phyloP scores from a whole-genome alignment of 73 alveolate genomes.

The Tetrahymena borealis region DNA sequence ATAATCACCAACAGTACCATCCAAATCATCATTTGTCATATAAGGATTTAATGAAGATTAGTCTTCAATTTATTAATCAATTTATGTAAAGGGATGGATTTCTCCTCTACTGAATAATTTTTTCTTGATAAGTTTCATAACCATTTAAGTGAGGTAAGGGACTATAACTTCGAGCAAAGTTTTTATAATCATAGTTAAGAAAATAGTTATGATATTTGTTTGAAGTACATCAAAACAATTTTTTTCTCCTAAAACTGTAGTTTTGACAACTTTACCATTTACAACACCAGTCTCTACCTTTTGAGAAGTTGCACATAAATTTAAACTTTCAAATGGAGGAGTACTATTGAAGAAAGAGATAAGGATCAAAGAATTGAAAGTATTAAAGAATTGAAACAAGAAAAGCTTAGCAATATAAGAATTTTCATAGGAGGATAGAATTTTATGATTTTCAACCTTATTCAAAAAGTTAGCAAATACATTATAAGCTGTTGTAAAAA shows the following conservation, averaged over 20 bases:
- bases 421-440: constrained; percentile 29
- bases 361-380: background rate
- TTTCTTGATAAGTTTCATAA: background rate
- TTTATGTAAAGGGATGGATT: constrained; percentile 8
- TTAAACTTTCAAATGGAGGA: background rate
- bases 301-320: background rate
- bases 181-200: constrained; percentile 10
- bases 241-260: background rate
- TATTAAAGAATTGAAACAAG: constrained; percentile 20
- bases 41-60: constrained; percentile 16
- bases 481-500: constrained; percentile 11
- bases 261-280: background rate
- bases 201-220: constrained; percentile 31
- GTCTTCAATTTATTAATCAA: constrained; percentile 30
- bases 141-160: constrained; percentile 9
- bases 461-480: constrained; percentile 23
- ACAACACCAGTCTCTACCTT: background rate
- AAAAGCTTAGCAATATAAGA: constrained; percentile 30
- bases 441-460: constrained; percentile 26
- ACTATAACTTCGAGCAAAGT: constrained; percentile 26
- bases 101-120: constrained; percentile 4
- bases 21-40: constrained; percentile 31
- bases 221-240: constrained; percentile 28
- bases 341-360: background rate
- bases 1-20: constrained; percentile 53